Base-by-base conservation (phyloP, 1,284 basidiomycete genomes). In the Ganoderma multipileum region DNA sequence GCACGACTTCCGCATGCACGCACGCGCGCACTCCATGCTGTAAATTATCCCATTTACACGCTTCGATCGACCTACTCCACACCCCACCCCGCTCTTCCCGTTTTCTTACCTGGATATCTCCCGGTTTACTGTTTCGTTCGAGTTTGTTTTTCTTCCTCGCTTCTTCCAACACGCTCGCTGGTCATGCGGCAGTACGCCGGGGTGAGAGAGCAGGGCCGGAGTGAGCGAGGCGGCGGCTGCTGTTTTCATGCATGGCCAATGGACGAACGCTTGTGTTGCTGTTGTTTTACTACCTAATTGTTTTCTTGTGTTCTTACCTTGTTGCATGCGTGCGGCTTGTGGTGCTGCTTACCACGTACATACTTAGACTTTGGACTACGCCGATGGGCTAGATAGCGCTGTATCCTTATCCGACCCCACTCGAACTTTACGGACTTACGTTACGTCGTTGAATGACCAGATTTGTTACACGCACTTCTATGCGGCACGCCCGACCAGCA, bases 21-120 rank as follows among this genome's bases (percentile, higher is more conserved):
- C 57, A 18, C 59, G 54, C 57, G 12, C 59, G 60, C 57, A 20
- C 38, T 55, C 33, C 33, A 66, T 64, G 55, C 61, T 68, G 71
- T 69, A 70, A 68, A 66, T 72, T 70, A 72, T 70, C 61, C 2
- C 61, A 64, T 50, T 39, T 50, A 33, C 33, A 36, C 33, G 20
- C 64, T 55, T 64, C 59, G 57, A 26, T 23, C n/a, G 1, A 20
- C 47, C 23, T 3, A 23, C n/a, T 65, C 54, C 52, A 28, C 28
- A 23, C 44, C 20, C 36, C 23, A 11, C 28, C 26, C 38, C 39
- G 52, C 62, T 28, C 42, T 38, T 61, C 54, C 47, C 54, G 28
- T 38, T 11, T 41, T 44, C 57, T 28, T 33, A 61, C 42, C n/a
- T 38, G 36, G 42, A 44, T 47, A 1, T n/a, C 36, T 30, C 33